These are phyloP conservation scores for Trypethelium eluteriae DNA, from an alignment of 495 filamentous ascomycete genomes.

Conservation along the genomic window DNA sequence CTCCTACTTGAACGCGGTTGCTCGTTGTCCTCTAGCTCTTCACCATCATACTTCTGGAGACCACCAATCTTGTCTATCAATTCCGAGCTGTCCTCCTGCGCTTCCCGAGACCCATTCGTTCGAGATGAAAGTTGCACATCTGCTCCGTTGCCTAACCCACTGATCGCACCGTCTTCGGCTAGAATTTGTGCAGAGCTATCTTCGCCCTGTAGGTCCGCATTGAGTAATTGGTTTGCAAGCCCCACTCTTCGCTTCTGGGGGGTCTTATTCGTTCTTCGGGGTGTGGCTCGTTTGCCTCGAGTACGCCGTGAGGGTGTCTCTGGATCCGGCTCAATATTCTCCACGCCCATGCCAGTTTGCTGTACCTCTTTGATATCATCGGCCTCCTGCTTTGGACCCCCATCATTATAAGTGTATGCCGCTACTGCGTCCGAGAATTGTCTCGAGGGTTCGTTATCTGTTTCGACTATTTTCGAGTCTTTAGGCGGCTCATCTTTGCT, in stretches of 20 bases:
- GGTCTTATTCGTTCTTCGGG: neutral
- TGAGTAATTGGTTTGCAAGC: neutral
- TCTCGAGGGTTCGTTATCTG: neutral
- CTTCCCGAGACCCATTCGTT: neutral
- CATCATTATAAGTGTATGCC: neutral
- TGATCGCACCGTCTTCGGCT: slow-evolving; percentile 3
- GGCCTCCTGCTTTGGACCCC: neutral
- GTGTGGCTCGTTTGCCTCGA: neutral
- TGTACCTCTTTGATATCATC: neutral
- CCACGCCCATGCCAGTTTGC: neutral
- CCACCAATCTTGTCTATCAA: neutral
- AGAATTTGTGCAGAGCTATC: slow-evolving; percentile 9
- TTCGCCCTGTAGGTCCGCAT: neutral
- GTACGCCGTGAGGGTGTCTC: neutral
- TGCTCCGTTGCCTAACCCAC: slow-evolving; percentile 2
- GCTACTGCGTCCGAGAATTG: slow-evolving; percentile 1
- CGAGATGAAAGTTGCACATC: neutral
- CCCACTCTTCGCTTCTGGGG: neutral
- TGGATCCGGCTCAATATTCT: neutral
- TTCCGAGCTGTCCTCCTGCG: neutral
- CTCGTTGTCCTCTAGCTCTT: neutral
- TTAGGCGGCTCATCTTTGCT: neutral
- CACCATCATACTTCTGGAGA: neutral
- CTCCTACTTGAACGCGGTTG: slow-evolving; percentile 1
- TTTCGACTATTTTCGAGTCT: neutral